These are phyloP conservation scores for Penicillium expansum DNA, from an alignment of 2,329 filamentous ascomycete genomes.

Conservation along the genomic window DNA sequence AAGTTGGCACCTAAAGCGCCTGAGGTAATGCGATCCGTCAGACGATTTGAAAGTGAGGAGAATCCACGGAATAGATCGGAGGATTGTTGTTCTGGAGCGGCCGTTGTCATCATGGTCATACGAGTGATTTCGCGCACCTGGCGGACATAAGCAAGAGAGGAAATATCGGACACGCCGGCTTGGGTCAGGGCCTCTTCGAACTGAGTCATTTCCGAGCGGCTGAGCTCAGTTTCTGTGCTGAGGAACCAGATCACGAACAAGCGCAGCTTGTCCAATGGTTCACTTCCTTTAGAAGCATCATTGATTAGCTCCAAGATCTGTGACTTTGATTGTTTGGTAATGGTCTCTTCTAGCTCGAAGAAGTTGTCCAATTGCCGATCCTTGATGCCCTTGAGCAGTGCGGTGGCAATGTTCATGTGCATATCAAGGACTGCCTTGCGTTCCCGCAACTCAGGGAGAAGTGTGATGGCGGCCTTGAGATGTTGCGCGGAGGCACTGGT, in stretches of 20 bases:
- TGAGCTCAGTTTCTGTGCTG: slow-evolving; percentile 86
- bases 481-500: slow-evolving; percentile 87
- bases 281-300: slow-evolving; percentile 74
- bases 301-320: slow-evolving; percentile 86
- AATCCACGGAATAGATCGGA: slow-evolving; percentile 87
- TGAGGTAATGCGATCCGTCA: slow-evolving; percentile 92
- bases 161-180: slow-evolving; percentile 69
- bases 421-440: slow-evolving; percentile 92
- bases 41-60: slow-evolving; percentile 82
- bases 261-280: slow-evolving; percentile 84
- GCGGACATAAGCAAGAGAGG: slow-evolving; percentile 78
- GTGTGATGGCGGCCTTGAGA: slow-evolving; percentile 89
- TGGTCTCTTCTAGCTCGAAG: slow-evolving; percentile 90
- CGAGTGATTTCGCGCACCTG: slow-evolving; percentile 91
- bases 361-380: slow-evolving; percentile 93
- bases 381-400: slow-evolving; percentile 78
- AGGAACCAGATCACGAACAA: slow-evolving; percentile 97
- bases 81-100: slow-evolving; percentile 60
- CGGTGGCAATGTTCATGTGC: slow-evolving; percentile 97
- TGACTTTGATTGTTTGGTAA: slow-evolving; percentile 84
- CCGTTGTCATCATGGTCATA: slow-evolving; percentile 95
- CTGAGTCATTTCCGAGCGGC: slow-evolving; percentile 74
- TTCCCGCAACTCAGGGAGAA: slow-evolving; percentile 87
- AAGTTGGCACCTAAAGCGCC: slow-evolving; percentile 84
- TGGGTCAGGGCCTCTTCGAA: slow-evolving; percentile 80